phyloP scores from a whole-genome alignment of 345 rosid species.

The Acer saccharum region DNA sequence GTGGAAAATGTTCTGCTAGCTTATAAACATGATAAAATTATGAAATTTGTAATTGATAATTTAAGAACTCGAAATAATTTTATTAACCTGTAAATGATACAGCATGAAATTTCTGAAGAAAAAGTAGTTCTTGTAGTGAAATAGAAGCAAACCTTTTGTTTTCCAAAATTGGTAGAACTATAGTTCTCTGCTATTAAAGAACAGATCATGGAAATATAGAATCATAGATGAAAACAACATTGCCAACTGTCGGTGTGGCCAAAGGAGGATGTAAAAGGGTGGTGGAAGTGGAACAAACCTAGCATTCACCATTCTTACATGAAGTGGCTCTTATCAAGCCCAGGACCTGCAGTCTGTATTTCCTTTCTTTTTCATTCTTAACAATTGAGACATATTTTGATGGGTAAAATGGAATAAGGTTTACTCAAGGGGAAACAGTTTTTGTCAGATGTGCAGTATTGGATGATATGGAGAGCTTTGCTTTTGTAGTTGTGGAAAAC shows the following conservation, averaged over 20 bases:
- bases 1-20: slow-evolving; percentile 2
- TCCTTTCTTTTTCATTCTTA: not conserved
- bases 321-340: too few species aligned
- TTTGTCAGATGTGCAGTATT: not conserved
- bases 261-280: not conserved
- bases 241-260: not conserved
- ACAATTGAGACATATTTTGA: not conserved
- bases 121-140: not conserved
- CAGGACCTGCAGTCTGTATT: too few species aligned
- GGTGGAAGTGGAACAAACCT: too few species aligned
- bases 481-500: not conserved
- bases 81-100: too few species aligned
- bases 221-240: not conserved
- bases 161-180: not conserved
- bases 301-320: too few species aligned
- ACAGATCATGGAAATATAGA: not conserved
- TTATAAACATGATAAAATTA: not conserved
- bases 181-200: not conserved
- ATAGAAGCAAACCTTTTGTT: not conserved
- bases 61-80: not conserved
- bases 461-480: not conserved
- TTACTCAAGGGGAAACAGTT: not conserved
- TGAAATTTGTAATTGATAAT: not conserved
- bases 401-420: not conserved
- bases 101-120: not conserved